Base-by-base conservation (phyloP, 148 eudicot species). In the Drosera capensis region DNA sequence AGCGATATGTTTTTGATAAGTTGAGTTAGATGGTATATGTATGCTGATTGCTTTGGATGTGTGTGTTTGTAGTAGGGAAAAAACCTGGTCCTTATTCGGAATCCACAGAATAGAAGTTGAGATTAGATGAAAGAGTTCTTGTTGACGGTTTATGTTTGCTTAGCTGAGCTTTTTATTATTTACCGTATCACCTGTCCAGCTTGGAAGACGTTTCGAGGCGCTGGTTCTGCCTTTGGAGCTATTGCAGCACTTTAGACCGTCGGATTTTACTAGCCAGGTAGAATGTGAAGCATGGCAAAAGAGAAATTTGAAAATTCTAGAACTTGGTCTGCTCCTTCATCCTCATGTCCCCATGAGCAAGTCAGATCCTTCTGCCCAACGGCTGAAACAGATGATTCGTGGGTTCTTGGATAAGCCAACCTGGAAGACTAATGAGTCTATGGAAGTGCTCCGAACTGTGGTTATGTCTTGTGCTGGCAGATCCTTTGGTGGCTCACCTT, bases 161-260 rank as follows among this genome's bases (percentile, higher is more conserved):
- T 15, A 34, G 38, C 38, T 34, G 0, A 34, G n/a, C 9, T 34
- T 34, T 5, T 2, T 0, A 9, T 6, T 19, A 5, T 4, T 17
- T 7, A n/a, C n/a, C n/a, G n/a, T n/a, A n/a, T 5, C 37, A 19
- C 40, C 40, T 57, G 42, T 58, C n/a, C 84, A 90, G 99, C 80
- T 80, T 51, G 99, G 99, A 45, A 73, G 68, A 58, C 76, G 93
- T 20, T 49, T 80, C 22, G 99, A 90, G 67, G 51, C 75, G 9
- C 54, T 82, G 28, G 95, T 90, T 59, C 56, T 84, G 49, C 99
- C 99, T 13, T 48, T 90, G 53, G 95, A 90, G 68, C 63, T 84
- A 34, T 52, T 90, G 45, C 99, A 84, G 60, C 95, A 84, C 45
- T 52, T 80, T 49, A 84, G 72, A 52, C 49, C 76, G 18, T 71